These are phyloP conservation scores for Silene noctiflora DNA, from an alignment of 179 eudicot genomes.

Conservation along the genomic window DNA sequence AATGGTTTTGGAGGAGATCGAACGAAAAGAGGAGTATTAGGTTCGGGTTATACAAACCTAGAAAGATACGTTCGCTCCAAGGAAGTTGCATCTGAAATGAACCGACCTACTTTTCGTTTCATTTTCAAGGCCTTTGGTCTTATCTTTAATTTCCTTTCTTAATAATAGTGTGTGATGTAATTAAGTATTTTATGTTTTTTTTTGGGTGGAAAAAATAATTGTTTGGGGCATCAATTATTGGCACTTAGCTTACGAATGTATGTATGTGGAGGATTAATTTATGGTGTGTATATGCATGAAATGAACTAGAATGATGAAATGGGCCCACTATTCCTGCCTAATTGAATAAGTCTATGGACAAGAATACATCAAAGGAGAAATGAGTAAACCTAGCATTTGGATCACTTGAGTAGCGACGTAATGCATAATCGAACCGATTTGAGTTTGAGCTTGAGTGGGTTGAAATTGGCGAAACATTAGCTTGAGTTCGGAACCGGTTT, in stretches of 20 bases:
- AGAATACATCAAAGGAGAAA: conserved; percentile 13
- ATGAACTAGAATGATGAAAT: conserved; percentile 26
- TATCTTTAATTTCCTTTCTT: conserved; percentile 14
- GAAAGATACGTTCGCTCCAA: conserved; percentile 11
- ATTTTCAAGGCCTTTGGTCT: conserved; percentile 16
- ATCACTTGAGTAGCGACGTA: not conserved
- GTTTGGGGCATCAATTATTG: conserved; percentile 27
- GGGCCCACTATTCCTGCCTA: conserved; percentile 11
- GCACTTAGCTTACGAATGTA: conserved; percentile 21
- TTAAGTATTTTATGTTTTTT: not conserved
- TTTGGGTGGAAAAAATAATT: not conserved
- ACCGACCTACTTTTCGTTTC: conserved; percentile 18
- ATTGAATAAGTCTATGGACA: conserved; percentile 4
- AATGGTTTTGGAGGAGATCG: too few relatives aligned
- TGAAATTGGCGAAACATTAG: too few relatives aligned
- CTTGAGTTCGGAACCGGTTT: too few relatives aligned
- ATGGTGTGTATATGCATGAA: conserved; percentile 25
- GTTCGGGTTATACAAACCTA: not conserved
- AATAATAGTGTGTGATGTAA: not conserved
- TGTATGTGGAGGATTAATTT: conserved; percentile 1
- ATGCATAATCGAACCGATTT: too few relatives aligned
- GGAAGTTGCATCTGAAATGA: conserved; percentile 12
- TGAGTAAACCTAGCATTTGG: not conserved
- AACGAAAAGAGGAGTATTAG: not conserved
- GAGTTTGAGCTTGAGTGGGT: too few relatives aligned